Evolutionary conservation across 352 stramenopile genomes (phyloP).

Genomic region (Phytophthora hybrid): DNA sequence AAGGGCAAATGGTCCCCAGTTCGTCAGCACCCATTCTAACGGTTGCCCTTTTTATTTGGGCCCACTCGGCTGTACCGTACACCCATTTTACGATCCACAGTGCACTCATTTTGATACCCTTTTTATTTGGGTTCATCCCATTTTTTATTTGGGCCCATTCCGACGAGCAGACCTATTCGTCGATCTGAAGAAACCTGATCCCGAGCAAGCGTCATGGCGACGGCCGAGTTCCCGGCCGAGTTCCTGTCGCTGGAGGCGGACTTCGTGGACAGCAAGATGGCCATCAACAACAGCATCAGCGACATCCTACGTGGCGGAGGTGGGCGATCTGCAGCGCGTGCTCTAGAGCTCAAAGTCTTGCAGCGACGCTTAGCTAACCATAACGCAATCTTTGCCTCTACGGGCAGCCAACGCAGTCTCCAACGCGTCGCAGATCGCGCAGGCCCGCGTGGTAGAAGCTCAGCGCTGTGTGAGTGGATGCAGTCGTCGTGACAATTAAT

Average conservation of each 20-base stretch:
- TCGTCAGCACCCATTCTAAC: no score
- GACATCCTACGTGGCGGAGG: slow-evolving; percentile 65
- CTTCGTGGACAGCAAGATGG: slow-evolving; percentile 85
- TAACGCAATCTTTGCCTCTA: slow-evolving; percentile 1
- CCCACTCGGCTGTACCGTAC: no score
- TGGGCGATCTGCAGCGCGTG: slow-evolving; percentile 4
- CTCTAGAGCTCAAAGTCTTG: neutral
- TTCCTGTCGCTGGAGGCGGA: slow-evolving; percentile 82
- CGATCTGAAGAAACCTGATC: neutral
- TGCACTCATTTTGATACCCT: no score
- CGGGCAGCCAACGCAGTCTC: slow-evolving; percentile 40
- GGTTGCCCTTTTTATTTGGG: no score
- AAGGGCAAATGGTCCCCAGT: no score
- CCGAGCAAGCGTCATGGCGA: slow-evolving; percentile 13
- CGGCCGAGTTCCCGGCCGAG: slow-evolving; percentile 57
- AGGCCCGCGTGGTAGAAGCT: slow-evolving; percentile 73
- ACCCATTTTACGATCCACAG: no score
- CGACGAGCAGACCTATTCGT: neutral
- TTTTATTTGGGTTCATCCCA: no score
- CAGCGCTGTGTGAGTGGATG: slow-evolving; percentile 66
- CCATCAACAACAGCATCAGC: slow-evolving; percentile 83
- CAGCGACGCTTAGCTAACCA: slow-evolving; percentile 27
- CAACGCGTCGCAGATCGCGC: slow-evolving; percentile 59
- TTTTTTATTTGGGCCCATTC: neutral
- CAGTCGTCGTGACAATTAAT: neutral